Percentiles rank a stretch among this genome's conserved stretches.
phyloP scores from a whole-genome alignment of 106 monocot genomes.

The Dendrobium chrysotoxum region DNA sequence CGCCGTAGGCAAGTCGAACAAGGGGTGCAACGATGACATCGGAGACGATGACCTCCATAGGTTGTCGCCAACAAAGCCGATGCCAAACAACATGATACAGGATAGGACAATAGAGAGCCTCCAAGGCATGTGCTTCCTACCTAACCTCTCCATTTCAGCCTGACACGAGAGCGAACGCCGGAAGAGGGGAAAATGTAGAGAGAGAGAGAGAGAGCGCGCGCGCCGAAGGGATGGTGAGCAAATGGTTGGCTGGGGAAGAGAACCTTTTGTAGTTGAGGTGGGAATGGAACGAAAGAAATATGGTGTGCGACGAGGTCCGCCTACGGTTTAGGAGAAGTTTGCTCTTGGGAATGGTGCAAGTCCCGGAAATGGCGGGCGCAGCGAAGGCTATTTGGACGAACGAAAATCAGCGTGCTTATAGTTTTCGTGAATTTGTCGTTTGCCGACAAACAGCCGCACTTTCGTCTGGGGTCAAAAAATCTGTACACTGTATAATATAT shows the following conservation, averaged over 20 bases:
- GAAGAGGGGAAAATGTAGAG: neutral
- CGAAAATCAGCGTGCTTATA: too few species aligned
- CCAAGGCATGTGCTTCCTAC: neutral
- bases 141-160: conserved; percentile 7
- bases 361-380: neutral
- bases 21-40: neutral
- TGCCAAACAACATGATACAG: neutral
- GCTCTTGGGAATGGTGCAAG: neutral
- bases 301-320: neutral
- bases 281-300: neutral
- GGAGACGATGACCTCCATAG: neutral
- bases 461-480: too few species aligned
- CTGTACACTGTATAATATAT: too few species aligned
- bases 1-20: neutral
- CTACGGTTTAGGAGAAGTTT: too few species aligned
- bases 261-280: neutral
- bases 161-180: neutral
- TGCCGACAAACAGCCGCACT: too few species aligned
- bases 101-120: neutral
- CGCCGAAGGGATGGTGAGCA: neutral
- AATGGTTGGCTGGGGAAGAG: neutral
- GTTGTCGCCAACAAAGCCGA: neutral
- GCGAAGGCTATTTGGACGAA: too few species aligned
- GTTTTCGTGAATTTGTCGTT: too few species aligned
- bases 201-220: neutral